These are phyloP conservation scores for Kuraishia ogatae DNA, from an alignment of 805 yeast species.

Conservation along the genomic window DNA sequence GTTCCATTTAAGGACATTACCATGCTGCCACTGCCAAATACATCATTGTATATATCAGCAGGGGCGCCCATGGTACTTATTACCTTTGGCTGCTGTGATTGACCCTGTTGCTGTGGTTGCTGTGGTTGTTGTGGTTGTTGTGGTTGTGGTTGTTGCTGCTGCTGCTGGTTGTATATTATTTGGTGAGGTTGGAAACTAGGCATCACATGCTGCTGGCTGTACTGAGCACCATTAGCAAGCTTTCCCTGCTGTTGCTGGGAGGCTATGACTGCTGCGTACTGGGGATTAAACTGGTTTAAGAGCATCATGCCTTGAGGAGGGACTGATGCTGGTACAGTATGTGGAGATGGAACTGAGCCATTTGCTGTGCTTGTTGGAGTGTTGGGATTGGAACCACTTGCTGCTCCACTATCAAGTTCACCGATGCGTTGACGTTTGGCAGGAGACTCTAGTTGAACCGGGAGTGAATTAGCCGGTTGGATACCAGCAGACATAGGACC, in stretches of 20 bases:
- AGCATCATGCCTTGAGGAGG: constrained; percentile 21
- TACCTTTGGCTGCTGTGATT: constrained; percentile 20
- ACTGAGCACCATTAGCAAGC: background rate
- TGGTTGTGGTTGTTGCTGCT: background rate
- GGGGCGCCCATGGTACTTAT: constrained; percentile 7
- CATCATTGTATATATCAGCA: constrained; percentile 20
- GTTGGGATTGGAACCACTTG: constrained; percentile 1
- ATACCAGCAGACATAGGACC: background rate
- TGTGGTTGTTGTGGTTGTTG: constrained; percentile 7
- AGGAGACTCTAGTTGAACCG: constrained; percentile 9
- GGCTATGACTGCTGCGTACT: constrained; percentile 17
- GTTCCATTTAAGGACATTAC: constrained; percentile 1
- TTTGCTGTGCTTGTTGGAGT: background rate
- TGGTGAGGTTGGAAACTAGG: constrained; percentile 17
- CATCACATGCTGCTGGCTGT: constrained; percentile 13
- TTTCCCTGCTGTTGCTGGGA: constrained; percentile 11
- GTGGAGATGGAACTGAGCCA: constrained; percentile 1
- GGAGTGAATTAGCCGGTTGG: constrained; percentile 2
- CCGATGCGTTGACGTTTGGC: constrained; percentile 16
- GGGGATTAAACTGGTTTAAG: constrained; percentile 20
- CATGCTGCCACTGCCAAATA: constrained; percentile 2
- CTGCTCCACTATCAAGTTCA: background rate
- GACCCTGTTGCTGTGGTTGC: background rate
- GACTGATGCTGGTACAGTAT: background rate
- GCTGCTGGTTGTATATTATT: constrained; percentile 1